A percentile compares a stretch with the other conserved stretches of the same genome.
These are phyloP conservation scores for Meripilus lineatus DNA, from an alignment of 1,284 basidiomycete species.

Conservation along the genomic window DNA sequence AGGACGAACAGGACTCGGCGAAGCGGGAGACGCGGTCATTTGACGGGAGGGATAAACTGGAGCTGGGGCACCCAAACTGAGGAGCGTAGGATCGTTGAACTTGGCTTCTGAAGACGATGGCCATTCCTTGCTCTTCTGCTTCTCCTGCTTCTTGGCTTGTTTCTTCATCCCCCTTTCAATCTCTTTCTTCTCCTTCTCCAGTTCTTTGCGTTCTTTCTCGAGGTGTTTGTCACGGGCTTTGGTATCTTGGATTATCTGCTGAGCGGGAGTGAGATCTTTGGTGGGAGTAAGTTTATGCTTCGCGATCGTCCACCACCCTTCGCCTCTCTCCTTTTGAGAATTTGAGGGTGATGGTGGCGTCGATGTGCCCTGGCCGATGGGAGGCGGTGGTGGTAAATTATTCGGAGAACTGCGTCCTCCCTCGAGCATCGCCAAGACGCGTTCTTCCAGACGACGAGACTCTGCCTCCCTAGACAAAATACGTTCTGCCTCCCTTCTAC, in stretches of 20 bases:
- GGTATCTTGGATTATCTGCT: conserved; percentile 69
- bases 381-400: conserved; percentile 43
- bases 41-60: conserved; percentile 35
- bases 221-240: conserved; percentile 55
- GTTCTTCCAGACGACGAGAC: conserved; percentile 63
- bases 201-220: conserved; percentile 43
- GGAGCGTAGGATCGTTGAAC: conserved; percentile 49
- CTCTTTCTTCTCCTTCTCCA: conserved; percentile 39
- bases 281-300: conserved; percentile 73
- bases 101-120: conserved; percentile 46
- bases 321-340: conserved; percentile 62
- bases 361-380: conserved; percentile 45
- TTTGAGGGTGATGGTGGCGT: conserved; percentile 56
- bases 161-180: conserved; percentile 30
- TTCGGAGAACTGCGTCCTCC: conserved; percentile 27
- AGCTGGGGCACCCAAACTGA: conserved; percentile 43
- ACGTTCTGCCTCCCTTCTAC: conserved; percentile 67
- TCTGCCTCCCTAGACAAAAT: conserved; percentile 69
- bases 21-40: conserved; percentile 44
- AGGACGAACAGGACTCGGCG: conserved; percentile 53
- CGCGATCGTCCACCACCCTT: conserved; percentile 62
- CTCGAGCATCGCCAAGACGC: conserved; percentile 67
- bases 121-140: conserved; percentile 40
- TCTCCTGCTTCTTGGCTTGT: conserved; percentile 22
- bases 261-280: conserved; percentile 77